Conservation (phyloP, 495 filamentous ascomycete genomes). For the Elasticomyces elasticus region DNA sequence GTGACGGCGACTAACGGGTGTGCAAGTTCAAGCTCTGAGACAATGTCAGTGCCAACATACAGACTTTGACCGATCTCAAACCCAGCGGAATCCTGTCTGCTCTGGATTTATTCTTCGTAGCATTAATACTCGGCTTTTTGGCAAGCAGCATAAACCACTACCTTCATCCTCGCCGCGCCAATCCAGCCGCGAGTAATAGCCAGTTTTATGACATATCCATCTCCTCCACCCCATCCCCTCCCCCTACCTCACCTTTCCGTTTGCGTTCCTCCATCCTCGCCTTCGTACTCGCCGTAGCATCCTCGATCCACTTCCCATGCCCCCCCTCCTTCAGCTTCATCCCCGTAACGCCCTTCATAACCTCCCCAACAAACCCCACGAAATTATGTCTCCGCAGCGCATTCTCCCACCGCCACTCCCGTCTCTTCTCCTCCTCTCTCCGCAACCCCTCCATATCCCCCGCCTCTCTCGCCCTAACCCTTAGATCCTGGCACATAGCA, state of each 20-base stretch:
- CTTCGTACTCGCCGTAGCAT: slow-evolving; percentile 66
- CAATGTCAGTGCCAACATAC: no score
- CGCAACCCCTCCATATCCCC: slow-evolving; percentile 71
- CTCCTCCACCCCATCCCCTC: slow-evolving; percentile 27
- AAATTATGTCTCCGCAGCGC: slow-evolving; percentile 88
- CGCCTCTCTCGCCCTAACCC: slow-evolving; percentile 63
- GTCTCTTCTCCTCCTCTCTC: slow-evolving; percentile 74
- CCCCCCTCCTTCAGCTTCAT: slow-evolving; percentile 55
- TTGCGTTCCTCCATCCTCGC: slow-evolving; percentile 66
- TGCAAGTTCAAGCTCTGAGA: no score
- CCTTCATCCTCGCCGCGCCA: neutral
- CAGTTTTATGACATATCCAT: slow-evolving; percentile 22
- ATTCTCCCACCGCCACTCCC: slow-evolving; percentile 92
- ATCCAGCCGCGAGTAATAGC: no score
- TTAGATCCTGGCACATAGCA: slow-evolving; percentile 76
- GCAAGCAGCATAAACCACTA: no score
- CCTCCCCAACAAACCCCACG: slow-evolving; percentile 86
- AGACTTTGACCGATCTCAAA: no score
- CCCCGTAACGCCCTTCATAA: slow-evolving; percentile 72
- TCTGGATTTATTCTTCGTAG: no score
- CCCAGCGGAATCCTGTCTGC: no score
- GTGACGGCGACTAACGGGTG: no score
- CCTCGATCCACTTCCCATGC: slow-evolving; percentile 69
- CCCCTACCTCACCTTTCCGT: slow-evolving; percentile 31
- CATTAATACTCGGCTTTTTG: no score